Evolutionary conservation across 1,139 yeast species (phyloP).

Genomic region (Saccharomyces pastorianus): DNA sequence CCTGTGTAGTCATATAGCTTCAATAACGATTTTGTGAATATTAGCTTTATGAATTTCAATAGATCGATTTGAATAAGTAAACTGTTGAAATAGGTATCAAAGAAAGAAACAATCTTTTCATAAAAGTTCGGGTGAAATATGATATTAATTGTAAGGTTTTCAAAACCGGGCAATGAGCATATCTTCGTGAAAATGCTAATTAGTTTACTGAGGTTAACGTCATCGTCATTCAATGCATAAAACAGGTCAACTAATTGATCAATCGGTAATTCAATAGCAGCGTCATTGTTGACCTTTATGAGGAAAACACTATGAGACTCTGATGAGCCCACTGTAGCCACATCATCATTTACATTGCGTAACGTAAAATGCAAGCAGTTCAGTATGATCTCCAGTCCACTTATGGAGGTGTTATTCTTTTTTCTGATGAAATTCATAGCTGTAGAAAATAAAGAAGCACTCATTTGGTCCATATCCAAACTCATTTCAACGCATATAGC

Average conservation of each 20-base stretch:
- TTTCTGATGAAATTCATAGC: slow-evolving; percentile 3
- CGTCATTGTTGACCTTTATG: neutral
- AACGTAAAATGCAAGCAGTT: slow-evolving; percentile 2
- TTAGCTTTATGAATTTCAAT: slow-evolving; percentile 26
- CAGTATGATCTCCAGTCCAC: slow-evolving; percentile 6
- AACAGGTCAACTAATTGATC: slow-evolving; percentile 15
- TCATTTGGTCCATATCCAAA: neutral
- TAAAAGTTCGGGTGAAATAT: slow-evolving; percentile 15
- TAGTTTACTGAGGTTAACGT: slow-evolving; percentile 23
- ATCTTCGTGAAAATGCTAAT: slow-evolving; percentile 22
- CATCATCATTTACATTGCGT: neutral
- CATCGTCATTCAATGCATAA: slow-evolving; percentile 18
- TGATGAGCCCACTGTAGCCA: neutral
- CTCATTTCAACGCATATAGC: slow-evolving; percentile 2
- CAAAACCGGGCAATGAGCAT: slow-evolving; percentile 19
- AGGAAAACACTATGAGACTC: slow-evolving; percentile 4
- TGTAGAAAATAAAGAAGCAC: slow-evolving; percentile 2
- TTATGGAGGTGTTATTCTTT: slow-evolving; percentile 2
- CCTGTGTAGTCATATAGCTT: neutral
- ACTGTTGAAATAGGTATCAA: slow-evolving; percentile 27
- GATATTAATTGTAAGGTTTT: slow-evolving; percentile 15
- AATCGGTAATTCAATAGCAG: slow-evolving; percentile 4
- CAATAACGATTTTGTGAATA: slow-evolving; percentile 16
- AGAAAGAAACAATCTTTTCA: slow-evolving; percentile 17
- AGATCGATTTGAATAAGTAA: slow-evolving; percentile 30